Base-by-base conservation (phyloP, 2,329 filamentous ascomycete species). In the Phaeosphaeriaceae sp. region DNA sequence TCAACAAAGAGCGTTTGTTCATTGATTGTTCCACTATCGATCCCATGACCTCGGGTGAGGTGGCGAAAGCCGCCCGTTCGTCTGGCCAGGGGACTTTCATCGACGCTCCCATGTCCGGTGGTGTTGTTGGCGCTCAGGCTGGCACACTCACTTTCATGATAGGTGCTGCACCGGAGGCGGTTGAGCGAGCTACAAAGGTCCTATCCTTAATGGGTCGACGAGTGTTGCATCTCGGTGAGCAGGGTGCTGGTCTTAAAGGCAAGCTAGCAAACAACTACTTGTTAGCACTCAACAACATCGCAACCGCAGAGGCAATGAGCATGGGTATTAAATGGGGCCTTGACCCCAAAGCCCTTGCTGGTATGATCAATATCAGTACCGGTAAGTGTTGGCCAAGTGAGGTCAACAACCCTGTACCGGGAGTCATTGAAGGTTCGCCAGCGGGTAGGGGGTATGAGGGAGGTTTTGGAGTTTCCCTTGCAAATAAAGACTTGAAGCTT, bases 241-340 rank as follows among this genome's bases (percentile, higher is more conserved):
- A 95, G 60, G 92, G 92, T 9, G 84, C 90, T 2, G 94, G 94
- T 0, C 82, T 99, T 1, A 89, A 91, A 9, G 94, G 89, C 32
- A 99, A 99, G 77, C 81, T 99, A 26, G 92, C 93, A 44, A 99
- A 99, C 77, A 99, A 99, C 75, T 99, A 99, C 73, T 84, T 97
- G 21, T 81, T 99, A 3, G 93, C 92, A 3, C 86, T 97, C 61
- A 95, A 92, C 79, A 99, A 99, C 75, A 92, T 87, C 50, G 85
- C 84, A 2, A 85, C 83, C 0, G 83, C 83, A 3, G 85, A 87
- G 66, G 85, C 84, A 6, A 86, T 87, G 84, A 85, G 84, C 52
- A 79, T 87, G 68, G 85, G 84, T 4, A 78, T 86, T 30, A 76
- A 79, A 41, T 86, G 83, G 81, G 85, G 85, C 2, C 76, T 87